Percentiles rank a stretch among this genome's conserved stretches.
phyloP scores from a whole-genome alignment of 2,329 filamentous ascomycete species.

The Chalaropsis ovoidea region DNA sequence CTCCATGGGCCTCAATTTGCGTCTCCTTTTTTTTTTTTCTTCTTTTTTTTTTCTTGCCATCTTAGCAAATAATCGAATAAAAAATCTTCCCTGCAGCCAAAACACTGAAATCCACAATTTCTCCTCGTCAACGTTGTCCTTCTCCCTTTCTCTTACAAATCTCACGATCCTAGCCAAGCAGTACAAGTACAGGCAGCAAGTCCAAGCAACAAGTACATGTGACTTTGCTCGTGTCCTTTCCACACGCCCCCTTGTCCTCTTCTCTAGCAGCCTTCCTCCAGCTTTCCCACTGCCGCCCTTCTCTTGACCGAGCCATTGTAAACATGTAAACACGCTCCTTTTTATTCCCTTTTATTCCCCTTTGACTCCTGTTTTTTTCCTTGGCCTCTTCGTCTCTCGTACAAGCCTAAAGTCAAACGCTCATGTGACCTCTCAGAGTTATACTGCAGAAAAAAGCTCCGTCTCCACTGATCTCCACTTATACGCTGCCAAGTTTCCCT shows the following conservation, averaged over 20 bases:
- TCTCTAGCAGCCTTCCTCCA: neutral
- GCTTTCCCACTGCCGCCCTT: neutral
- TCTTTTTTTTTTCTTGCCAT: neutral
- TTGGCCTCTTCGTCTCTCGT: slow-evolving; percentile 10
- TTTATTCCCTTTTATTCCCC: too few species aligned
- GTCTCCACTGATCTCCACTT: neutral
- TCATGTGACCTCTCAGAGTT: slow-evolving; percentile 14
- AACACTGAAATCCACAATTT: neutral
- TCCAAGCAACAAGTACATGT: neutral
- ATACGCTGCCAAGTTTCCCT: neutral
- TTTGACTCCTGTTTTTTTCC: slow-evolving; percentile 26
- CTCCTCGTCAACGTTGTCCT: neutral
- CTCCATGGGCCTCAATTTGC: slow-evolving; percentile 6
- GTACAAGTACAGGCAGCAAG: too few species aligned
- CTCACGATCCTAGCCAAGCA: slow-evolving; percentile 3
- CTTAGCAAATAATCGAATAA: neutral
- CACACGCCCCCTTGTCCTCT: neutral
- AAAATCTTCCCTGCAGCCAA: neutral
- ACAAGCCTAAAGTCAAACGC: neutral
- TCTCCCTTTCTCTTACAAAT: slow-evolving; percentile 10
- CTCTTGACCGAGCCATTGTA: neutral
- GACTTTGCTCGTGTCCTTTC: neutral
- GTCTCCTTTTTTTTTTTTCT: slow-evolving; percentile 1
- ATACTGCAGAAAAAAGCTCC: neutral
- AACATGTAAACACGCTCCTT: too few species aligned